Conservation (phyloP, 2,329 filamentous ascomycete species). For the Elsinoe perseae region DNA sequence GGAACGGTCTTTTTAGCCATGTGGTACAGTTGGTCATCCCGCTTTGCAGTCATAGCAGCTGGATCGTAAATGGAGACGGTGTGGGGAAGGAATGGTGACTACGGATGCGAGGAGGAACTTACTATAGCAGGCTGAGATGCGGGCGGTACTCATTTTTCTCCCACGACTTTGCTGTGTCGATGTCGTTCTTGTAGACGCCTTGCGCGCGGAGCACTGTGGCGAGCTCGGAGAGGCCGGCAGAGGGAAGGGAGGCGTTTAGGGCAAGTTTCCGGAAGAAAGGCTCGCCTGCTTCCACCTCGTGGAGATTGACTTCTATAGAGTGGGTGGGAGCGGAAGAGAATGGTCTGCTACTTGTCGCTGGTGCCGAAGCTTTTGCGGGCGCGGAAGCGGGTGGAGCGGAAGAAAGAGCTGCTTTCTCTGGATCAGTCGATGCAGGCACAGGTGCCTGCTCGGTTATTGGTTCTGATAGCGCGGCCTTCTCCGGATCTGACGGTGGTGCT, state of each 20-base stretch:
- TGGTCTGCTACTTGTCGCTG: too few species aligned
- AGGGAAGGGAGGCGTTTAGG: conserved; percentile 29
- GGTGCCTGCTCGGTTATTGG: background rate
- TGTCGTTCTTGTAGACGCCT: conserved; percentile 25
- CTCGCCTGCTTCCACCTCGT: conserved; percentile 29
- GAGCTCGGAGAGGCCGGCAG: conserved; percentile 24
- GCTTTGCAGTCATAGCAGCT: too few species aligned
- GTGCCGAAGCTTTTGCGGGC: too few species aligned
- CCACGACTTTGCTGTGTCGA: conserved; percentile 27
- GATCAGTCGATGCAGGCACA: background rate
- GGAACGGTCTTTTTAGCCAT: too few species aligned
- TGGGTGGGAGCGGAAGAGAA: background rate
- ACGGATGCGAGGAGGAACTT: conserved; percentile 21
- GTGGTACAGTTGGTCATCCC: too few species aligned
- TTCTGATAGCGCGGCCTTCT: background rate
- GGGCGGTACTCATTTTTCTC: conserved; percentile 29
- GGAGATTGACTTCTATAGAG: conserved; percentile 25
- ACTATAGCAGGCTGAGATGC: conserved; percentile 38
- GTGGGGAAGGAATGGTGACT: background rate
- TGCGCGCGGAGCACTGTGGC: conserved; percentile 26
- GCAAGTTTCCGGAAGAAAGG: conserved; percentile 36
- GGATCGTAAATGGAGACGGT: background rate
- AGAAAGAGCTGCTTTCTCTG: background rate
- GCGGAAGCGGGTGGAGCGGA: background rate
- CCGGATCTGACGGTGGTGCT: background rate